Base-by-base conservation (phyloP, 2,329 filamentous ascomycete species). In the Ustilaginoidea virens region DNA sequence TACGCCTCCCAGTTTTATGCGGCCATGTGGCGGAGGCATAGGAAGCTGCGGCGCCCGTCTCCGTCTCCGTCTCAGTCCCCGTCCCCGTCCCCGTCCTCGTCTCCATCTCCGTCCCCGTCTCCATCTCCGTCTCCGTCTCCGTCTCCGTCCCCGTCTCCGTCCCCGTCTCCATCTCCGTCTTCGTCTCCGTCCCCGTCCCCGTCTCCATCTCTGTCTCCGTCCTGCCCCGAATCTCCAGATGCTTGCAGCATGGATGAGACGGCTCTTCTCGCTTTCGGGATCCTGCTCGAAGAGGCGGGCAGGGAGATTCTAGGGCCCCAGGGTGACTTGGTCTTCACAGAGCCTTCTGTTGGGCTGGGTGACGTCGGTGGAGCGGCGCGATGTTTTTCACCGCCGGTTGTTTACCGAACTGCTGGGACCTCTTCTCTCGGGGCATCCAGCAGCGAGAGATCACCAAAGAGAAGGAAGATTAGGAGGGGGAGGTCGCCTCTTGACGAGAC, bases 171-270 rank as follows among this genome's bases (percentile, higher is more conserved):
- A n/a, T n/a, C n/a, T n/a, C n/a, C n/a, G n/a, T n/a, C n/a, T n/a
- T n/a, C n/a, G n/a, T n/a, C n/a, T n/a, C n/a, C n/a, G n/a, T n/a
- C n/a, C n/a, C n/a, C n/a, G n/a, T n/a, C n/a, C n/a, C n/a, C n/a
- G n/a, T n/a, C n/a, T n/a, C n/a, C n/a, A n/a, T n/a, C n/a, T n/a
- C n/a, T n/a, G n/a, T n/a, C n/a, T n/a, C n/a, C n/a, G n/a, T n/a
- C n/a, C n/a, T n/a, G n/a, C n/a, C n/a, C n/a, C n/a, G n/a, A n/a
- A n/a, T n/a, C n/a, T n/a, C n/a, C n/a, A n/a, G 60, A 69, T 34
- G 62, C 69, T 45, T 49, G 63, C 37, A 80, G 71, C 48, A 70
- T 87, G 67, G 78, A 87, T 44, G 80, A 82, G 55, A 82, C 78
- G 10, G 80, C 80, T 4, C 58, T 87, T 33, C 55, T 87, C 30